Evolutionary conservation across 2,329 filamentous ascomycete genomes (phyloP).

Genomic region (Metarhizium robertsii): DNA sequence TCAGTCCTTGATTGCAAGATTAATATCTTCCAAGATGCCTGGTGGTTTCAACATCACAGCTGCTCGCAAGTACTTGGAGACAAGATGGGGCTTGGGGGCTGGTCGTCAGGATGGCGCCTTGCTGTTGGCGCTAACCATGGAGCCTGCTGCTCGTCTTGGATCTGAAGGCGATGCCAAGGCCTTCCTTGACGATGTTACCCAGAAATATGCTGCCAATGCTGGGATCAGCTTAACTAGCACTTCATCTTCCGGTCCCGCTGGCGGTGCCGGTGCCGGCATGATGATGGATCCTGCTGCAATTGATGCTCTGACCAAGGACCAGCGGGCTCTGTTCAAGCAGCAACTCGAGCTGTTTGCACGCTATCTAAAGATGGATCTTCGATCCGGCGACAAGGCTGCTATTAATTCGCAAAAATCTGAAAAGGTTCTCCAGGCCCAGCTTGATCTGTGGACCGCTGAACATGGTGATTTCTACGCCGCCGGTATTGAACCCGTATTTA

Average conservation of each 20-base stretch:
- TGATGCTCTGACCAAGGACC: conserved; percentile 94
- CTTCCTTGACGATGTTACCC: conserved; percentile 78
- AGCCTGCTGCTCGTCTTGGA: conserved; percentile 78
- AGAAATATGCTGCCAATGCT: conserved; percentile 79
- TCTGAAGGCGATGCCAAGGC: conserved; percentile 87
- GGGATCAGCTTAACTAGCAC: conserved; percentile 77
- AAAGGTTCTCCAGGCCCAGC: conserved; percentile 79
- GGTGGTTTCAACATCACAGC: conserved; percentile 98
- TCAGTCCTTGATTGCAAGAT: conserved; percentile 79
- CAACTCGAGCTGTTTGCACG: conserved; percentile 90
- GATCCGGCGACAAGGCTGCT: conserved; percentile 91
- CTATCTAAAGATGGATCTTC: conserved; percentile 94
- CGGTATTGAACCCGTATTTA: conserved; percentile 92
- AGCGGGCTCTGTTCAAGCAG: conserved; percentile 93
- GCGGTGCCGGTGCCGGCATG: conserved; percentile 71
- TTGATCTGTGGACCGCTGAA: conserved; percentile 91
- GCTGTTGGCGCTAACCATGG: conserved; percentile 82
- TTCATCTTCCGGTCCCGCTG: conserved; percentile 63
- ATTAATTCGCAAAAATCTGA: conserved; percentile 77
- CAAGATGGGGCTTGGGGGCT: conserved; percentile 76
- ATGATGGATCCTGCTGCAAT: conserved; percentile 99
- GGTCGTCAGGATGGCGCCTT: conserved; percentile 89
- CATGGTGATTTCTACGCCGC: conserved; percentile 94
- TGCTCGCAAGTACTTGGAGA: conserved; percentile 90
- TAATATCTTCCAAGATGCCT: conserved; percentile 99